Evolutionary conservation across 2,329 filamentous ascomycete species (phyloP).

Genomic region (Piedraia hortae): DNA sequence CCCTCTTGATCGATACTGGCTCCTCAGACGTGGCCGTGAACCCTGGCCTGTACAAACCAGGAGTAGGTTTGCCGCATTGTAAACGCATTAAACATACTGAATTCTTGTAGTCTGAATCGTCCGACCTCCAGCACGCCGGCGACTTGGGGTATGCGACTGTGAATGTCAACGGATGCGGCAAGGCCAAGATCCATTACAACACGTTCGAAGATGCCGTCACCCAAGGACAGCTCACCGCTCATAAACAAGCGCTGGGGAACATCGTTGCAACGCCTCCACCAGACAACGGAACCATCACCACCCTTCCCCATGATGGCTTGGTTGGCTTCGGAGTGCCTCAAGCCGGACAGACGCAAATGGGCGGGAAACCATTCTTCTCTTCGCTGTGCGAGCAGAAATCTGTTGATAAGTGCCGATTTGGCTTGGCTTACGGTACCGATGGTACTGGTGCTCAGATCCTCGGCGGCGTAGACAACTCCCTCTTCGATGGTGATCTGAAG

Average conservation of each 20-base stretch:
- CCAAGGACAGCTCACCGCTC: not conserved
- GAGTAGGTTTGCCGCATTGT: not conserved
- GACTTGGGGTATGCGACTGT: conserved; percentile 1
- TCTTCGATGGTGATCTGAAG: conserved; percentile 1
- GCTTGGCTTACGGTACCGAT: conserved; percentile 1
- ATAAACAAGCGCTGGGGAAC: conserved; percentile 1
- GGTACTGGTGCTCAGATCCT: conserved; percentile 1
- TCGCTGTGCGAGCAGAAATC: conserved; percentile 1
- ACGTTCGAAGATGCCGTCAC: conserved; percentile 1
- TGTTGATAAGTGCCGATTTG: conserved; percentile 1
- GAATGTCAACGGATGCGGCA: conserved; percentile 1
- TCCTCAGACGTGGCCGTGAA: conserved; percentile 1
- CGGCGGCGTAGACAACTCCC: conserved; percentile 1
- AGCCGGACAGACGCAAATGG: conserved; percentile 1
- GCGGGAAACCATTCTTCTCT: conserved; percentile 1
- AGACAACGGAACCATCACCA: conserved; percentile 1
- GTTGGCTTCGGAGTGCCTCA: not conserved
- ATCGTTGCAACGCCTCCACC: conserved; percentile 1
- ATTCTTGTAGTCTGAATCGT: no score
- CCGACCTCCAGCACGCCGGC: conserved; percentile 1
- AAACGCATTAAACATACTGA: no score
- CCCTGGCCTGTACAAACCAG: conserved; percentile 1
- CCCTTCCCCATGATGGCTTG: conserved; percentile 1
- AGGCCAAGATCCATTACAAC: conserved; percentile 1
- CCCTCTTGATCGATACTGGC: conserved; percentile 2